phyloP scores from a whole-genome alignment of 768 basidiomycete species.

The Russula compacta region DNA sequence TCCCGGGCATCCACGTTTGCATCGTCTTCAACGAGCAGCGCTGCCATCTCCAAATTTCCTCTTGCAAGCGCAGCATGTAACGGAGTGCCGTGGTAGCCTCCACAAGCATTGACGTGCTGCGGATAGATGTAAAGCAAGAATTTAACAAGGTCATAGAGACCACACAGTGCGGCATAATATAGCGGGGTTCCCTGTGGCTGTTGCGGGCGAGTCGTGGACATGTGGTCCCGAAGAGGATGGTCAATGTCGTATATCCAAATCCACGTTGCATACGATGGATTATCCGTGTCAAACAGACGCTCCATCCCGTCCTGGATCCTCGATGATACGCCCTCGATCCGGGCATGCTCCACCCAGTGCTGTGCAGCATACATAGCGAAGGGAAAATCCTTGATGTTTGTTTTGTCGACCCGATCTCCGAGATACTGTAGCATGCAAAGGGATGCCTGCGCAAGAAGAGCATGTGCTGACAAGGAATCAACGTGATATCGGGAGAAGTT shows the following conservation, averaged over 20 bases:
- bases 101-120: not conserved
- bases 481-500: not conserved
- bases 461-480: not conserved
- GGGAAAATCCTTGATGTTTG: not conserved
- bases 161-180: not conserved
- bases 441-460: not conserved
- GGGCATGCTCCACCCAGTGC: slow-evolving; percentile 1
- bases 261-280: not conserved
- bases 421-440: not conserved
- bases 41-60: not conserved
- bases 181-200: not conserved
- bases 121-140: not conserved
- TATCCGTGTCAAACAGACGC: not conserved
- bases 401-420: not conserved
- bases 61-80: not conserved
- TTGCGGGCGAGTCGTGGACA: not conserved
- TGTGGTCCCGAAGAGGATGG: not conserved
- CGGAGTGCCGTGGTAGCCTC: not conserved
- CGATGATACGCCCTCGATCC: not conserved
- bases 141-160: not conserved
- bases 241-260: slow-evolving; percentile 2
- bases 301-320: not conserved
- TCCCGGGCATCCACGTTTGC: not conserved
- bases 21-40: not conserved
- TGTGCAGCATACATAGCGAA: not conserved